Conservation (phyloP, 2,329 filamentous ascomycete species). For the Byssochlamys sp. region DNA sequence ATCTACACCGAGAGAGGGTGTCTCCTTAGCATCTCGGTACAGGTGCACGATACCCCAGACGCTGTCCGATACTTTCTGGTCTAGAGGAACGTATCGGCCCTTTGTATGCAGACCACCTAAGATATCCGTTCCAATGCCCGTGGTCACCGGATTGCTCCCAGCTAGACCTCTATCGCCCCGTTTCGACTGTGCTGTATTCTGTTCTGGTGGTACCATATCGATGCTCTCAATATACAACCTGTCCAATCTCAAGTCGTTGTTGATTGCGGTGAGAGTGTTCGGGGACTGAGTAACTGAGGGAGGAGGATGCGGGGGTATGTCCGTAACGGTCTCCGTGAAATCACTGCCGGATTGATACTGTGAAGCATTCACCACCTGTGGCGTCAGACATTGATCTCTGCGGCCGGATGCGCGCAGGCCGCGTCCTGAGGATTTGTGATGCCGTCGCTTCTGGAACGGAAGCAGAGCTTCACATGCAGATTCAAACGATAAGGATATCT, state of each 20-base stretch:
- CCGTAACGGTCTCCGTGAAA: neutral
- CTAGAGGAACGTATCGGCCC: conserved; percentile 64
- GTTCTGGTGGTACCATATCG: conserved; percentile 50
- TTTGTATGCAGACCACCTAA: conserved; percentile 66
- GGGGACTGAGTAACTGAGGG: conserved; percentile 27
- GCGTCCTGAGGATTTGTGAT: conserved; percentile 9
- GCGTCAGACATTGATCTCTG: conserved; percentile 6
- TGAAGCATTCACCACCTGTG: neutral
- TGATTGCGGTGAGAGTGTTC: conserved; percentile 10
- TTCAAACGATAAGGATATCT: conserved; percentile 21
- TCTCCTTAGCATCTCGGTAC: conserved; percentile 75
- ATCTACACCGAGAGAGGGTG: conserved; percentile 45
- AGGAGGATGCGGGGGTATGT: conserved; percentile 29
- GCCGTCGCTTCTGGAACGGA: conserved; percentile 24
- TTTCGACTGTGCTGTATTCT: conserved; percentile 15
- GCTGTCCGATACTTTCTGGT: conserved; percentile 62
- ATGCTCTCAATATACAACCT: conserved; percentile 70
- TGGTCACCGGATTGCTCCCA: conserved; percentile 34
- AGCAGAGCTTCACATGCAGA: conserved; percentile 28
- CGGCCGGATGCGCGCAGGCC: conserved; percentile 3
- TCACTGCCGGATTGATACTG: neutral
- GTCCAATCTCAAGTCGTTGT: conserved; percentile 69
- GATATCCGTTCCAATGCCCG: conserved; percentile 42
- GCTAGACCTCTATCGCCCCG: conserved; percentile 13
- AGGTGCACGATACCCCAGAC: conserved; percentile 92